Evolutionary conservation across 495 filamentous ascomycete genomes (phyloP).

Genomic region (Cercophora sp.): DNA sequence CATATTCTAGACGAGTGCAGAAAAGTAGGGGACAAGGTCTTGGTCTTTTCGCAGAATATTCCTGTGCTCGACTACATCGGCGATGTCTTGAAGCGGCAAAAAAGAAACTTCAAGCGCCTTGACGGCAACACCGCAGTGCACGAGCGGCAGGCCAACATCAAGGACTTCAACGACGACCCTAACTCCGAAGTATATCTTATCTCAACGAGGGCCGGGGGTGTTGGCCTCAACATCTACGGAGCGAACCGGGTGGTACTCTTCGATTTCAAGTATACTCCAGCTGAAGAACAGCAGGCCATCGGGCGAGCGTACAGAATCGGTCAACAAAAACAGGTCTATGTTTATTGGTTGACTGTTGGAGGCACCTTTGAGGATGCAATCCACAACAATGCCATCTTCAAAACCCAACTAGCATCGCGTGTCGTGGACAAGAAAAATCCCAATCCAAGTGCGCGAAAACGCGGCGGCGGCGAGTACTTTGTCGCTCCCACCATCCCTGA

Average conservation of each 20-base stretch:
- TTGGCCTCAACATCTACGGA: conserved; percentile 77
- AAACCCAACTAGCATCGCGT: conserved; percentile 69
- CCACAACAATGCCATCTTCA: conserved; percentile 71
- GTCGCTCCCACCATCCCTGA: conserved; percentile 51
- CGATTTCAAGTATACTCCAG: conserved; percentile 78
- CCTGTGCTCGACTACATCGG: conserved; percentile 67
- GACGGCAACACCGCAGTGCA: conserved; percentile 58
- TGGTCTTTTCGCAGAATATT: conserved; percentile 77
- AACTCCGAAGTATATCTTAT: conserved; percentile 62
- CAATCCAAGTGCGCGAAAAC: conserved; percentile 49
- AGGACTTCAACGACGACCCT: conserved; percentile 59
- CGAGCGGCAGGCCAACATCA: conserved; percentile 56
- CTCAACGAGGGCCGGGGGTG: conserved; percentile 75
- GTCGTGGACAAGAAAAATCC: conserved; percentile 83
- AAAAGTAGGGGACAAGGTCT: conserved; percentile 60
- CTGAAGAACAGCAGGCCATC: conserved; percentile 81
- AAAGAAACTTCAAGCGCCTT: conserved; percentile 50
- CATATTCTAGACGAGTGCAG: conserved; percentile 62
- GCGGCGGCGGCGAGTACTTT: conserved; percentile 51
- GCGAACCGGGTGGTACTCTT: conserved; percentile 89
- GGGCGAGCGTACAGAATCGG: conserved; percentile 85
- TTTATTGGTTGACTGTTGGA: conserved; percentile 77
- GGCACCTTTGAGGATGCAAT: conserved; percentile 76
- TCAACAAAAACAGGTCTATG: conserved; percentile 75
- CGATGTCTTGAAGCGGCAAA: conserved; percentile 41